Evolutionary conservation across 2,329 filamentous ascomycete species (phyloP).

Genomic region (Monosporascus sp.): DNA sequence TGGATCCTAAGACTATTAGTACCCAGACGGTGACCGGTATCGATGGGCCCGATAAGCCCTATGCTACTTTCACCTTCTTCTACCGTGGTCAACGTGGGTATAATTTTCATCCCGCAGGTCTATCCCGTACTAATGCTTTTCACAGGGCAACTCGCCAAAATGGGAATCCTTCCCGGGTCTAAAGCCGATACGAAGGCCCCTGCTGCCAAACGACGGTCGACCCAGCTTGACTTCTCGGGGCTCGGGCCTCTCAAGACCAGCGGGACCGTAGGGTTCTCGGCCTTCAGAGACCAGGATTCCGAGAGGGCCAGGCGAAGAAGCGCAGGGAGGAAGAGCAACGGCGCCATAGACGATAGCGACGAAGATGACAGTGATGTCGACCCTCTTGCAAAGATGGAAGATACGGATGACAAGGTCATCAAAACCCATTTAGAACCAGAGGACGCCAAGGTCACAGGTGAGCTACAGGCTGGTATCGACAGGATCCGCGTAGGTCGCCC

Average conservation of each 20-base stretch:
- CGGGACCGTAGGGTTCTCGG: slow-evolving; percentile 86
- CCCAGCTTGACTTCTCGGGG: slow-evolving; percentile 78
- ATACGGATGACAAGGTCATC: slow-evolving; percentile 57
- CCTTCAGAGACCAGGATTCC: slow-evolving; percentile 69
- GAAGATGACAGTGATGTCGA: slow-evolving; percentile 63
- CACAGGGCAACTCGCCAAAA: slow-evolving; percentile 88
- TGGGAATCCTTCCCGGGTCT: slow-evolving; percentile 73
- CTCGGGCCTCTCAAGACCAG: slow-evolving; percentile 77
- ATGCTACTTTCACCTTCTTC: slow-evolving; percentile 95
- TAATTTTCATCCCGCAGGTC: not conserved
- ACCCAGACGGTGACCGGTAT: slow-evolving; percentile 99
- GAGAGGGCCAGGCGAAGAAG: slow-evolving; percentile 54
- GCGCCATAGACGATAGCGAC: slow-evolving; percentile 62
- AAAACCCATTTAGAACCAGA: slow-evolving; percentile 60
- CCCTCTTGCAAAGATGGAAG: slow-evolving; percentile 59
- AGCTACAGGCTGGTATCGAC: slow-evolving; percentile 74
- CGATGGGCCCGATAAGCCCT: slow-evolving; percentile 91
- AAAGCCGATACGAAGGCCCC: slow-evolving; percentile 59
- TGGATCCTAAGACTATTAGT: slow-evolving; percentile 95
- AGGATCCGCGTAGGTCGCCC: slow-evolving; percentile 65
- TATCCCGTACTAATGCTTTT: slow-evolving; percentile 15
- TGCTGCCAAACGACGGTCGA: slow-evolving; percentile 70
- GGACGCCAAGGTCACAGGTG: slow-evolving; percentile 65
- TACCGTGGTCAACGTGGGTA: slow-evolving; percentile 89
- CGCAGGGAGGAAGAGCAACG: slow-evolving; percentile 58